Conservation (phyloP, 805 yeast species). For the Yarrowia sp. region DNA sequence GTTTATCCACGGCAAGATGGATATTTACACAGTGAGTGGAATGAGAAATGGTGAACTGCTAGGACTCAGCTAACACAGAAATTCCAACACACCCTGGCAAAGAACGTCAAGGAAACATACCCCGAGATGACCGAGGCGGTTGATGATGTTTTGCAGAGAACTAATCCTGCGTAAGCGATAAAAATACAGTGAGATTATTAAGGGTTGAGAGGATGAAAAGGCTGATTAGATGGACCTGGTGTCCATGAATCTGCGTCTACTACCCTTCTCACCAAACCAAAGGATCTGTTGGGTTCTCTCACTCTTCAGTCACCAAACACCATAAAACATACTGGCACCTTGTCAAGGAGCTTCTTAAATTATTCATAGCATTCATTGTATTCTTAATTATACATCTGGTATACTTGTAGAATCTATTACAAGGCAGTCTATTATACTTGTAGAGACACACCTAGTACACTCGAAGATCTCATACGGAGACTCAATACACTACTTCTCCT, state of each 20-base stretch:
- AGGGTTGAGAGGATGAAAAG: background rate
- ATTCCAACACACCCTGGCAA: conserved; percentile 70
- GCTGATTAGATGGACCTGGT: too few relatives aligned
- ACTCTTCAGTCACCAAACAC: background rate
- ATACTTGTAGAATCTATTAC: too few relatives aligned
- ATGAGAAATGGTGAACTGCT: too few relatives aligned
- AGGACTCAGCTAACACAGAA: conserved; percentile 45
- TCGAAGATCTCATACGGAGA: too few relatives aligned
- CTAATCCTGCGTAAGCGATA: conserved; percentile 6
- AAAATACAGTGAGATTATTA: background rate
- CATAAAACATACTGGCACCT: background rate
- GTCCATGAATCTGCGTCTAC: too few relatives aligned
- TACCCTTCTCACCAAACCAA: too few relatives aligned
- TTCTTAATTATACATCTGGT: background rate
- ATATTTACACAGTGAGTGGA: conserved; percentile 57
- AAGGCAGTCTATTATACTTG: too few relatives aligned
- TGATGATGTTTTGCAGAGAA: conserved; percentile 52
- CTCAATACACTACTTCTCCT: too few relatives aligned
- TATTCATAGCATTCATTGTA: conserved; percentile 5
- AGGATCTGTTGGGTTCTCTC: too few relatives aligned
- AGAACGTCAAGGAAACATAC: conserved; percentile 73
- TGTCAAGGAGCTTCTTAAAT: background rate
- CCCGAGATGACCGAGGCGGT: conserved; percentile 73
- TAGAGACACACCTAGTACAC: too few relatives aligned
- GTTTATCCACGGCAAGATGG: conserved; percentile 81